Percentiles rank a stretch among this genome's conserved stretches.
Evolutionary conservation across 495 filamentous ascomycete species (phyloP).

Genomic region (Xylaria cubensis): DNA sequence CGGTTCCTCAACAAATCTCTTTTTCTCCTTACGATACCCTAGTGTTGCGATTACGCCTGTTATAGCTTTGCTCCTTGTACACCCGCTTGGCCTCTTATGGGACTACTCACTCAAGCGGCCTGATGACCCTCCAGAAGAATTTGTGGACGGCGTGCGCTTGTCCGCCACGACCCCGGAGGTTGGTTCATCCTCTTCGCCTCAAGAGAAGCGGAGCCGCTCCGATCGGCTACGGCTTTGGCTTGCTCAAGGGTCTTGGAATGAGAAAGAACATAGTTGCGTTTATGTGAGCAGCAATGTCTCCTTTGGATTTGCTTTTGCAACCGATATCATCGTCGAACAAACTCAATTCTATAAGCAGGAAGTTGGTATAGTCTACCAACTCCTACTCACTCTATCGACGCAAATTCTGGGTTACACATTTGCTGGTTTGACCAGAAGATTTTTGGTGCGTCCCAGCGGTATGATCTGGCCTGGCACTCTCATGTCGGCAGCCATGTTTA

Average conservation of each 20-base stretch:
- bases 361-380: slow-evolving; percentile 73
- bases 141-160: slow-evolving; percentile 58
- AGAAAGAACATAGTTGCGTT: slow-evolving; percentile 86
- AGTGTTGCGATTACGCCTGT: slow-evolving; percentile 86
- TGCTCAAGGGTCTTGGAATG: slow-evolving; percentile 81
- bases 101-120: slow-evolving; percentile 69
- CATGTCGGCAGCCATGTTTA: slow-evolving; percentile 86
- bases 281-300: slow-evolving; percentile 90
- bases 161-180: slow-evolving; percentile 12
- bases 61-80: slow-evolving; percentile 80
- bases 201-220: slow-evolving; percentile 38
- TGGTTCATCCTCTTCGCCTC: slow-evolving; percentile 26
- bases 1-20: slow-evolving; percentile 82
- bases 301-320: slow-evolving; percentile 88
- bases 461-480: slow-evolving; percentile 95
- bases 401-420: slow-evolving; percentile 87
- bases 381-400: slow-evolving; percentile 81
- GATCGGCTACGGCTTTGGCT: slow-evolving; percentile 70
- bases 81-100: slow-evolving; percentile 81
- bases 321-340: slow-evolving; percentile 86
- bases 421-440: slow-evolving; percentile 77
- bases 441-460: slow-evolving; percentile 80
- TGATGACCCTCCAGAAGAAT: slow-evolving; percentile 67
- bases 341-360: slow-evolving; percentile 86
- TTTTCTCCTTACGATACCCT: slow-evolving; percentile 84